Percentiles rank a stretch among this genome's conserved stretches.
Conservation (phyloP, 768 basidiomycete genomes). For the Rhodotorula paludigena region DNA sequence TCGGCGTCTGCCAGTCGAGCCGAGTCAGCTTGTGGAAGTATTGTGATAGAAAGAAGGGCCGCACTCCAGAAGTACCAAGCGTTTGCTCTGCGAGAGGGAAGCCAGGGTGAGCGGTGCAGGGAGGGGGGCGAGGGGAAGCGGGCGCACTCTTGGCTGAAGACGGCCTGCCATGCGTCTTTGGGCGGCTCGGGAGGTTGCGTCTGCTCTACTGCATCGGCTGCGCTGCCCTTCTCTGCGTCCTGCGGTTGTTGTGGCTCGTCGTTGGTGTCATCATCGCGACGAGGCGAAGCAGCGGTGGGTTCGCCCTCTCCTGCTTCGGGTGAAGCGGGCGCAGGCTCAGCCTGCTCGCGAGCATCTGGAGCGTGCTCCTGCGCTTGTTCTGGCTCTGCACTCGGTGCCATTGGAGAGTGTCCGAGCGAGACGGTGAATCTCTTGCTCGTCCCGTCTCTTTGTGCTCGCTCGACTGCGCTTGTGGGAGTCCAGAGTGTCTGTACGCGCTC, state of each 20-base stretch:
- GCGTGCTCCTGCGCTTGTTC: no score
- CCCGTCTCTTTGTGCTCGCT: no score
- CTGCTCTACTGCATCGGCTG: not conserved
- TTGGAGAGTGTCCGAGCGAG: no score
- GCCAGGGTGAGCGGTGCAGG: not conserved
- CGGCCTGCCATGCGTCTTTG: constrained; percentile 28
- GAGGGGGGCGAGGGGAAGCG: not conserved
- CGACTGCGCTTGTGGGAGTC: no score
- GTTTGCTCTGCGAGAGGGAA: constrained; percentile 13
- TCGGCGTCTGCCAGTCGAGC: not conserved
- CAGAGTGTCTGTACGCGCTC: no score
- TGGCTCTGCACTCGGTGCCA: no score
- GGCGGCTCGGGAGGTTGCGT: not conserved
- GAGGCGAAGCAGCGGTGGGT: not conserved
- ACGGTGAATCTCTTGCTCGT: no score
- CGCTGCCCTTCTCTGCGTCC: not conserved
- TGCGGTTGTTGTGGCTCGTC: not conserved
- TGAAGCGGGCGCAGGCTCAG: no score
- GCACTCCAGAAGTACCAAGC: constrained; percentile 37
- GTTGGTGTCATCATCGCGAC: not conserved
- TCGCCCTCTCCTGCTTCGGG: no score
- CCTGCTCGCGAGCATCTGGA: no score
- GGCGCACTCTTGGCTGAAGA: constrained; percentile 28
- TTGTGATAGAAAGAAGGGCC: not conserved
- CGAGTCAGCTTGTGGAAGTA: not conserved